Evolutionary conservation across 768 basidiomycete genomes (phyloP).

Genomic region (Amanita muscaria): DNA sequence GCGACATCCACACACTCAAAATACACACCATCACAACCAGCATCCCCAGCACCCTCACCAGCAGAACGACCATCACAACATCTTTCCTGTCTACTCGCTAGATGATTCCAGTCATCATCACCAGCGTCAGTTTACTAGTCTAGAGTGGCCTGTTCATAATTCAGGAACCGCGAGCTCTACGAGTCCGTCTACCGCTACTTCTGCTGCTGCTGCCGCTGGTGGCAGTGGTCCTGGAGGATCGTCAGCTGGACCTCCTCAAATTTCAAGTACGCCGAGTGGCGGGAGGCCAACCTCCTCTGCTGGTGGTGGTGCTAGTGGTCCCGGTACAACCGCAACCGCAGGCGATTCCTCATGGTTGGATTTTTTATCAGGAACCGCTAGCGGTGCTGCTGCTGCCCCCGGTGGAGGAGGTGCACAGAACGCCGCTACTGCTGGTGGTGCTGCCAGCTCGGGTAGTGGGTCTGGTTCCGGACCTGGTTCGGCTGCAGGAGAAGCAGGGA

Average conservation of each 20-base stretch:
- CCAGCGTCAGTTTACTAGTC: no score
- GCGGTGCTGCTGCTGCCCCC: background rate
- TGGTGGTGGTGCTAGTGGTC: background rate
- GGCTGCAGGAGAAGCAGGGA: background rate
- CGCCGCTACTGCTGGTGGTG: no score
- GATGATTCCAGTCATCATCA: conserved; percentile 19
- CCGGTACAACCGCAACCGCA: background rate
- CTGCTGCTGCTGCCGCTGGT: conserved; percentile 2
- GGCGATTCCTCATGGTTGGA: conserved; percentile 22
- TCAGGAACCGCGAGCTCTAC: background rate
- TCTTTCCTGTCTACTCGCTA: conserved; percentile 17
- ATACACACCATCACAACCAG: no score
- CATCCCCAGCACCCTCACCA: background rate
- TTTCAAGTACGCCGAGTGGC: no score
- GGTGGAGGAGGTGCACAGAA: background rate
- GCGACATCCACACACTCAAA: no score
- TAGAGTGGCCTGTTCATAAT: conserved; percentile 31
- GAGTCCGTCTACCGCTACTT: conserved; percentile 5
- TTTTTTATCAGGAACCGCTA: conserved; percentile 19
- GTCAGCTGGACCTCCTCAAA: conserved; percentile 8
- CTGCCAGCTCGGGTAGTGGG: no score
- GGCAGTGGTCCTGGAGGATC: background rate
- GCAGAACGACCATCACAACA: conserved; percentile 11
- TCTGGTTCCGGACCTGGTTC: background rate
- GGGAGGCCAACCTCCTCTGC: no score